These are phyloP conservation scores for Phylloporus sp. DNA, from an alignment of 768 basidiomycete genomes.

Conservation along the genomic window DNA sequence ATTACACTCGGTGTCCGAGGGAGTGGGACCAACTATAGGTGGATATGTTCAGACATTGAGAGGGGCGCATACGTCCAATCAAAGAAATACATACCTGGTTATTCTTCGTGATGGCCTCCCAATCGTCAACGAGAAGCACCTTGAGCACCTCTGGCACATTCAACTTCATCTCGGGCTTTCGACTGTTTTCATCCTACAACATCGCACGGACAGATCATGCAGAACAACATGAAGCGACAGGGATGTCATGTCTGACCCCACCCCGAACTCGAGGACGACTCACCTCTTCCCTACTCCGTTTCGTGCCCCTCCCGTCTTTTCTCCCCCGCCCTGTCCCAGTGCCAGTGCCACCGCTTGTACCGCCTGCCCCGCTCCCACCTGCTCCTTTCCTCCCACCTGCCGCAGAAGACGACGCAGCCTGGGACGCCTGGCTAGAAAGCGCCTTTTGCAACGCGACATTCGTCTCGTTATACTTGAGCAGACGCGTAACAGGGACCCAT, in stretches of 20 bases:
- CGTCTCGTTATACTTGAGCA: slow-evolving; percentile 81
- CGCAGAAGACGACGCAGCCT: slow-evolving; percentile 37
- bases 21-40: slow-evolving; percentile 83
- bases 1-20: slow-evolving; percentile 78
- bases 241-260: not conserved
- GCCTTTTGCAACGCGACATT: slow-evolving; percentile 76
- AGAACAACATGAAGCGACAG: not conserved
- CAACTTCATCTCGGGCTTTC: slow-evolving; percentile 87
- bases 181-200: slow-evolving; percentile 65
- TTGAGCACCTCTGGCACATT: slow-evolving; percentile 89
- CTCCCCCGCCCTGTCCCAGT: slow-evolving; percentile 33
- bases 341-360: slow-evolving; percentile 21
- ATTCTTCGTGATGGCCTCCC: slow-evolving; percentile 96
- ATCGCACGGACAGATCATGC: not conserved
- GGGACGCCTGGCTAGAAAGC: slow-evolving; percentile 46
- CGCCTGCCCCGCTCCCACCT: slow-evolving; percentile 23
- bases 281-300: slow-evolving; percentile 73
- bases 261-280: slow-evolving; percentile 18
- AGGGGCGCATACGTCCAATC: not conserved
- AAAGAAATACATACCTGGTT: slow-evolving; percentile 55
- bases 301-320: slow-evolving; percentile 67
- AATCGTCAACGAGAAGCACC: slow-evolving; percentile 88
- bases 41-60: not conserved
- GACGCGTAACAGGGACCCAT: slow-evolving; percentile 80
- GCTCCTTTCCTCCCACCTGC: slow-evolving; percentile 26